A percentile compares a stretch with the other conserved stretches of the same genome.
These are phyloP conservation scores for Penicillium crystallinum DNA, from an alignment of 495 filamentous ascomycete genomes.

Conservation along the genomic window DNA sequence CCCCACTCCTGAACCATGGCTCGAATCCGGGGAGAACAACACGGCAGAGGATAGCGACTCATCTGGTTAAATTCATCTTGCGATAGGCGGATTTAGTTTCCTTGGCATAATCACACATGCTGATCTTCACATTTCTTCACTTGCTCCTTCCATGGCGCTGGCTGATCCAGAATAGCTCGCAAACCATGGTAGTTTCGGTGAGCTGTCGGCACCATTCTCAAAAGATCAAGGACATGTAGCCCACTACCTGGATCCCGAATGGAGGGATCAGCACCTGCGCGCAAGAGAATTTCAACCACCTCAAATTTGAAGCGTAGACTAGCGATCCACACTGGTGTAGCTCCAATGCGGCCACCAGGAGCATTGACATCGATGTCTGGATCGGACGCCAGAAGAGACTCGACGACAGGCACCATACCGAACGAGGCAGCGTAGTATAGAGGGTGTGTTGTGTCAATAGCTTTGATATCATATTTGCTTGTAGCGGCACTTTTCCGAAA, in stretches of 20 bases:
- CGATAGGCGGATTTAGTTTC: neutral
- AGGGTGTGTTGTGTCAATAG: conserved; percentile 18
- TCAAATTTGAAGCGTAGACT: conserved; percentile 15
- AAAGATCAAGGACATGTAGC: conserved; percentile 5
- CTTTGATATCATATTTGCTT: neutral
- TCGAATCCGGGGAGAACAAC: neutral
- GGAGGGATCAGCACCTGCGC: conserved; percentile 17
- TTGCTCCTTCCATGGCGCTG: neutral
- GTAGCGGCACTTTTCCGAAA: neutral
- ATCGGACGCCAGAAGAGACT: conserved; percentile 15
- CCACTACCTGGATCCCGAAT: conserved; percentile 14
- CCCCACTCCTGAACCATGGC: neutral
- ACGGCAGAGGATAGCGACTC: neutral
- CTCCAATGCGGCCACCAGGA: conserved; percentile 17
- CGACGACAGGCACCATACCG: conserved; percentile 18
- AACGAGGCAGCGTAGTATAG: conserved; percentile 24
- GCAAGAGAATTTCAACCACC: conserved; percentile 12
- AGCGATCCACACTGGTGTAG: conserved; percentile 18
- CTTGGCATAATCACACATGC: neutral
- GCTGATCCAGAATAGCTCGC: neutral
- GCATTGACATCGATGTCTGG: conserved; percentile 19
- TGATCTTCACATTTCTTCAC: neutral
- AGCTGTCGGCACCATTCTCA: neutral
- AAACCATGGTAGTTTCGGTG: neutral
- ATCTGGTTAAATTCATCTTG: neutral